Evolutionary conservation across 78 protist species (phyloP), one percentile per base, ranked within the genome.

Genomic region (Dictyostelium intermedium): DNA sequence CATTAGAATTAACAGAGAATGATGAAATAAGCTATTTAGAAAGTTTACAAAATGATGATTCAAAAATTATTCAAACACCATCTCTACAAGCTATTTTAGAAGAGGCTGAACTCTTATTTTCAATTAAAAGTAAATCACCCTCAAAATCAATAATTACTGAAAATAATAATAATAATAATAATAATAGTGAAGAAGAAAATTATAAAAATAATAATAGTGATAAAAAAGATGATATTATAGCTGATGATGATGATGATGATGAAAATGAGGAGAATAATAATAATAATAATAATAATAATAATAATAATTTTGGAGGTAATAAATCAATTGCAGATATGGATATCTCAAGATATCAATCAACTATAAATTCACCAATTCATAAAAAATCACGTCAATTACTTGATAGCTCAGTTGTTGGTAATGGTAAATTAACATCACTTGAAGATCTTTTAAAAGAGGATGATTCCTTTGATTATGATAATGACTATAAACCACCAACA

Each of bases 321-420:
- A 23, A 77, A 77, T 43, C 50, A 77, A 43, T n/a, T 39, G 14
- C n/a, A 8, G 82, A 77, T 77, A 77, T 77, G 82, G 60, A 77
- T 41, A 77, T 77, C 41, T 41, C 82, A 41, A 77, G 82, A 77
- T 77, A 77, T 18, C 56, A 35, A 77, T 34, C 47, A 16, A 34
- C 25, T 72, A 72, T 72, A 23, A 47, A 72, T 20, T 84, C 91
- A 84, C 91, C 87, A 37, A n/a, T 18, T 39, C 82, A 35, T n/a
- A 77, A 77, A 34, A 77, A 77, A 77, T n/a, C 82, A n/a, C 50
- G 63, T 77, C 41, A 13, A 23, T 77, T 37, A 25, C 18, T 41
- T 7, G 60, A 25, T 39, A 5, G 25, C 13, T 56, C 81, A 66
- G 74, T 27, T 2, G 35, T 61, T n/a, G 72, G 72, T 61, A 25